A percentile compares a stretch with the other conserved stretches of the same genome.
Evolutionary conservation across 2,329 filamentous ascomycete genomes (phyloP).

Genomic region (Penicillium sp.): DNA sequence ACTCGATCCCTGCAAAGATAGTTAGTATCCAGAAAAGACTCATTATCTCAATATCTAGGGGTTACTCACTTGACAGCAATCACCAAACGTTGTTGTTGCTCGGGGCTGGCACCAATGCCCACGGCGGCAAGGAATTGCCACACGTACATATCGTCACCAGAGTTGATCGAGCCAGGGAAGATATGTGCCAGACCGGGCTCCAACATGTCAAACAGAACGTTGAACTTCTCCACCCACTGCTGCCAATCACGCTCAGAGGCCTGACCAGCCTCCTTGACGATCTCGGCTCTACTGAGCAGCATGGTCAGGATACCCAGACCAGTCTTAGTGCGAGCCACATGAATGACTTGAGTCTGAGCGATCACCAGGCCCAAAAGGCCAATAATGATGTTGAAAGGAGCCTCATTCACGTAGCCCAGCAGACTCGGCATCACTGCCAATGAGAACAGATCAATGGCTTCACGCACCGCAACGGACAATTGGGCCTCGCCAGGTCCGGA

Average conservation of each 20-base stretch:
- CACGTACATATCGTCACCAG: slow-evolving; percentile 90
- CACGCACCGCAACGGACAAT: slow-evolving; percentile 74
- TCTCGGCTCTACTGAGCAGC: slow-evolving; percentile 88
- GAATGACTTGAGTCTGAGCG: slow-evolving; percentile 75
- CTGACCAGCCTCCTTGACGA: slow-evolving; percentile 78
- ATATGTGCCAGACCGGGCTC: slow-evolving; percentile 81
- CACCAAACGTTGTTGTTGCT: slow-evolving; percentile 92
- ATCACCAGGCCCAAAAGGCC: slow-evolving; percentile 84
- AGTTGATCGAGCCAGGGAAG: slow-evolving; percentile 88
- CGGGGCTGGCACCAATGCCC: slow-evolving; percentile 86
- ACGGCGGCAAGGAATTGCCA: slow-evolving; percentile 98
- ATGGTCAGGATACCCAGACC: slow-evolving; percentile 90
- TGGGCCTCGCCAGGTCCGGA: slow-evolving; percentile 66
- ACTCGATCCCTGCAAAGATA: slow-evolving; percentile 68
- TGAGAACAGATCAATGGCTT: slow-evolving; percentile 90
- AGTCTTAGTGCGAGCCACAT: slow-evolving; percentile 83
- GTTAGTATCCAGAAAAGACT: slow-evolving; percentile 13
- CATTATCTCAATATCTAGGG: background rate
- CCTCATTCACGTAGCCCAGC: slow-evolving; percentile 87
- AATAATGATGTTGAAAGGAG: slow-evolving; percentile 84
- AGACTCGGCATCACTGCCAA: slow-evolving; percentile 85
- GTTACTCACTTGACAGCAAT: slow-evolving; percentile 76
- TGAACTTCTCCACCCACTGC: slow-evolving; percentile 82
- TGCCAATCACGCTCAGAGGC: slow-evolving; percentile 73
- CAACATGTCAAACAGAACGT: slow-evolving; percentile 79